Evolutionary conservation across 1,139 yeast species (phyloP).

Genomic region (Suhomyces kunorum): DNA sequence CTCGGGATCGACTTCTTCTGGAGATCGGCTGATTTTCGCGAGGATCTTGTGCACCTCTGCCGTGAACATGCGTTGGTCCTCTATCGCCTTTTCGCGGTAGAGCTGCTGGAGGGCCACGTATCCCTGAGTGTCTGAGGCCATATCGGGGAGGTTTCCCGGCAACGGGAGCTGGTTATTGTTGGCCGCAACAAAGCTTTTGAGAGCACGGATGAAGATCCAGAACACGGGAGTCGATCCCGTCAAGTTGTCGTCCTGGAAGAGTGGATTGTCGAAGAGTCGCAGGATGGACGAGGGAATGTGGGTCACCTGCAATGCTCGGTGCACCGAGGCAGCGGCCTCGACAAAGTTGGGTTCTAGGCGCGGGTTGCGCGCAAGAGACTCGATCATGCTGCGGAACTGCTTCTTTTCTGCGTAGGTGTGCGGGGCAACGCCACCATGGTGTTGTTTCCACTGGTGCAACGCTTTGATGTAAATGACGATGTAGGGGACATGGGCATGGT

Average conservation of each 20-base stretch:
- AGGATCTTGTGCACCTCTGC: slow-evolving; percentile 31
- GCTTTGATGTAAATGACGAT: slow-evolving; percentile 65
- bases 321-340: slow-evolving; percentile 65
- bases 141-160: slow-evolving; percentile 80
- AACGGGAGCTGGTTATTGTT: slow-evolving; percentile 58
- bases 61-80: slow-evolving; percentile 49
- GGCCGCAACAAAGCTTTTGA: slow-evolving; percentile 48
- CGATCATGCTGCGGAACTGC: slow-evolving; percentile 46
- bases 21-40: slow-evolving; percentile 23
- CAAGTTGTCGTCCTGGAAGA: slow-evolving; percentile 20
- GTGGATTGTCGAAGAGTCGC: slow-evolving; percentile 32
- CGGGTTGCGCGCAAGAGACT: slow-evolving; percentile 37
- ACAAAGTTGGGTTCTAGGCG: slow-evolving; percentile 59
- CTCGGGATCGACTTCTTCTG: slow-evolving; percentile 33
- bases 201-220: slow-evolving; percentile 63
- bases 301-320: slow-evolving; percentile 50
- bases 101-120: slow-evolving; percentile 61
- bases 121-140: slow-evolving; percentile 74
- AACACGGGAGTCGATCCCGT: slow-evolving; percentile 38
- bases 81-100: slow-evolving; percentile 56
- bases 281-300: slow-evolving; percentile 40
- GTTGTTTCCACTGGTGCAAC: slow-evolving; percentile 43
- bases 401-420: slow-evolving; percentile 47
- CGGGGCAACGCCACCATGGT: slow-evolving; percentile 41
- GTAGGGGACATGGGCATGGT: slow-evolving; percentile 74